Percentiles rank a stretch among this genome's conserved stretches.
Conservation (phyloP, 2,329 filamentous ascomycete species). For the Colletotrichum sp. region DNA sequence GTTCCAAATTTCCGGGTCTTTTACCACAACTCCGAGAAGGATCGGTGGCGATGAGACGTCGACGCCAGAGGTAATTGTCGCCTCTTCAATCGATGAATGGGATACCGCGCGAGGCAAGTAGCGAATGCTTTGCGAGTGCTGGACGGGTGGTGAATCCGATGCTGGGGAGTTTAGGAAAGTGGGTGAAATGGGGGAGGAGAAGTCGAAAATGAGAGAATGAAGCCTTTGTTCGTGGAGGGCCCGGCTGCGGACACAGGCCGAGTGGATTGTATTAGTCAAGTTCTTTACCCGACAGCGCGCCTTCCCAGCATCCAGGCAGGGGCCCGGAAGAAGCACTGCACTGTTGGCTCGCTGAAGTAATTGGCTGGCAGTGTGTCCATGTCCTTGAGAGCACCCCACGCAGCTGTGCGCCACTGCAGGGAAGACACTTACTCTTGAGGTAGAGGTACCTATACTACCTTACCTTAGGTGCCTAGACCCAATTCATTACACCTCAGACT, state of each 20-base stretch:
- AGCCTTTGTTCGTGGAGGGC: slow-evolving; percentile 17
- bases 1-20: neutral
- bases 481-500: too few species aligned
- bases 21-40: neutral
- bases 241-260: slow-evolving; percentile 12
- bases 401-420: neutral
- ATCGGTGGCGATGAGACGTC: neutral
- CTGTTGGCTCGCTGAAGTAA: slow-evolving; percentile 1
- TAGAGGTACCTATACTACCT: too few species aligned
- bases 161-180: slow-evolving; percentile 14
- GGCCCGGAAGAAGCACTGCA: neutral
- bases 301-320: neutral
- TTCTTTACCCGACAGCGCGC: slow-evolving; percentile 20
- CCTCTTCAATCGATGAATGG: neutral
- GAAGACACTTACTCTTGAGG: neutral
- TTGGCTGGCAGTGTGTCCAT: slow-evolving; percentile 5
- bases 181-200: slow-evolving; percentile 19
- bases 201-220: slow-evolving; percentile 20
- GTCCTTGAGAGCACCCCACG: slow-evolving; percentile 9
- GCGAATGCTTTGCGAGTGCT: neutral
- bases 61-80: neutral
- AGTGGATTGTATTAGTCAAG: slow-evolving; percentile 21
- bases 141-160: neutral
- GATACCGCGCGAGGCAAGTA: neutral
- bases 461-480: too few species aligned